Evolutionary conservation across 2,329 filamentous ascomycete genomes (phyloP).

Genomic region (Mycosphaerella arachidis): DNA sequence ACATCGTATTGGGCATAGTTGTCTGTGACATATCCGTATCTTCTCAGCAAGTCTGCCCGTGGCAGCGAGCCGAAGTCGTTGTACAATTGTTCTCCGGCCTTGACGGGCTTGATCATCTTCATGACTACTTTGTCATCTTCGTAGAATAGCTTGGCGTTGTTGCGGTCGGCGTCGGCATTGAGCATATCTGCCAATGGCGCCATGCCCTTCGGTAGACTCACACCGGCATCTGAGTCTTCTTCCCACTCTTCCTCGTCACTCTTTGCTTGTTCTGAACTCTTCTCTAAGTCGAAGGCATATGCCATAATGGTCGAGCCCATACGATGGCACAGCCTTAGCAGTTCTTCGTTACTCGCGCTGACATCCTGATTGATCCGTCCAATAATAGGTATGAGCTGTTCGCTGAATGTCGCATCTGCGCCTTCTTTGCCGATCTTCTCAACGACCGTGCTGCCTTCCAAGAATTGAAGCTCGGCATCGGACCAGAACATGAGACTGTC

Average conservation of each 20-base stretch:
- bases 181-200: slow-evolving; percentile 86
- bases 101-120: slow-evolving; percentile 64
- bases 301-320: slow-evolving; percentile 91
- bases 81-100: slow-evolving; percentile 69
- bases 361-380: slow-evolving; percentile 39
- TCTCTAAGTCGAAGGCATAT: slow-evolving; percentile 80
- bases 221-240: slow-evolving; percentile 38
- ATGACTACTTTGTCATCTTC: slow-evolving; percentile 62
- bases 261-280: slow-evolving; percentile 48
- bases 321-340: slow-evolving; percentile 61
- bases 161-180: slow-evolving; percentile 76
- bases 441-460: slow-evolving; percentile 73
- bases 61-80: slow-evolving; percentile 88
- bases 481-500: slow-evolving; percentile 91
- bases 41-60: slow-evolving; percentile 72
- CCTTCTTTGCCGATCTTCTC: slow-evolving; percentile 69
- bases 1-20: slow-evolving; percentile 77
- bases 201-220: slow-evolving; percentile 66
- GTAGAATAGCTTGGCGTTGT: slow-evolving; percentile 68
- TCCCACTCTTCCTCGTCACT: slow-evolving; percentile 50
- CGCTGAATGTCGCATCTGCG: slow-evolving; percentile 65
- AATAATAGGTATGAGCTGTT: slow-evolving; percentile 53
- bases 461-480: slow-evolving; percentile 60
- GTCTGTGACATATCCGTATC: slow-evolving; percentile 82
- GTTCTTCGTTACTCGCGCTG: slow-evolving; percentile 33